Evolutionary conservation across 495 filamentous ascomycete species (phyloP), one percentile per base, ranked within the genome.

Genomic region (Jackrogersella multiformis): DNA sequence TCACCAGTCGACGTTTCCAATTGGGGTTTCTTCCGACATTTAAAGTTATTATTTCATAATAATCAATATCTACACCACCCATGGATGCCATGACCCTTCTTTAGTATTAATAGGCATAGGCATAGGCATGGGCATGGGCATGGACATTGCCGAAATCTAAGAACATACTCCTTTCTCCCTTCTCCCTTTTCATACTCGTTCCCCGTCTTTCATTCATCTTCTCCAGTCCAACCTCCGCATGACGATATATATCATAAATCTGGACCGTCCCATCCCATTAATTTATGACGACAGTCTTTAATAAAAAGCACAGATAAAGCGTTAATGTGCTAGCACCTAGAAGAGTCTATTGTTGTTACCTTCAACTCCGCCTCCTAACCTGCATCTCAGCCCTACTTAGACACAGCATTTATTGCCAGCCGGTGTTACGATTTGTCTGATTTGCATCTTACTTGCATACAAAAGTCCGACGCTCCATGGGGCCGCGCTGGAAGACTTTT

Each of bases 281-380:
- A 24, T 34, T 58, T 58, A 70, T 71, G 74, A 73, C 62, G 53
- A 66, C 57, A 71, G 42, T 35, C 45, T 36, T 56, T 54, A 62
- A 66, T 58, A 62, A 66, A 12, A 41, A 15, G 38, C 51, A 62
- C 28, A 49, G 49, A 56, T 70, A 41, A n/a, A 53, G 44, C 57
- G 42, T 46, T 9, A n/a, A 58, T 66, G 38, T 39, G 52, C 57
- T 65, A 52, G 51, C 53, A 23, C 61, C 48, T 39, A 30, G 56
- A 62, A 56, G 67, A 16, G 26, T 46, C 42, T 46, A 26, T 46
- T 56, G 28, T 46, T 39, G 28, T 46, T 39, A 54, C 24, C 57
- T 61, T 54, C 56, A 52, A 61, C 67, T 66, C 52, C 57, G 52
- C 61, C 61, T 56, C 44, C 32, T 46, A 23, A 35, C 35, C 44